phyloP scores from a whole-genome alignment of 345 rosid species.

The Brassica incana region DNA sequence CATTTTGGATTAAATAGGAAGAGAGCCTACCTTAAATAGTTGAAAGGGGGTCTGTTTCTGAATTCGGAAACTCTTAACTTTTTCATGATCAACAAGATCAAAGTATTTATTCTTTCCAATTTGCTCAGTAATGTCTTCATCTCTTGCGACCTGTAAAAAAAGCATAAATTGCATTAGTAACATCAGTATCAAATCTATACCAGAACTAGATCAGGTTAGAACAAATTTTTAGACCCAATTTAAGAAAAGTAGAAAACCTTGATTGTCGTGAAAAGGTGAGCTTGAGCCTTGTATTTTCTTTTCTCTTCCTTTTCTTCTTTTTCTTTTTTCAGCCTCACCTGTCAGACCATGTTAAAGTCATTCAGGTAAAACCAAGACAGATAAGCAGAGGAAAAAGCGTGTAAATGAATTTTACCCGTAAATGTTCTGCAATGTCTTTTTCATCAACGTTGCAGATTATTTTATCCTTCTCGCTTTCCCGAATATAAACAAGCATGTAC shows the following conservation, averaged over 20 bases:
- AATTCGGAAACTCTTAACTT: constrained; percentile 86
- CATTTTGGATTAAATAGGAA: background rate
- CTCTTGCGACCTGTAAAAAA: constrained; percentile 57
- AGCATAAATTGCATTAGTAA: constrained; percentile 29
- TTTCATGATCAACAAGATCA: constrained; percentile 98
- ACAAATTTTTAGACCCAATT: constrained; percentile 12
- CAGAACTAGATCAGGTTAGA: background rate
- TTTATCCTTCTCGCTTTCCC: constrained; percentile 92
- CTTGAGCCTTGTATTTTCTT: constrained; percentile 87
- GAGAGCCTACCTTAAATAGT: constrained; percentile 66
- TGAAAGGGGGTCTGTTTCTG: constrained; percentile 78
- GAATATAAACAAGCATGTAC: constrained; percentile 96
- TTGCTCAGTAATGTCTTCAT: constrained; percentile 82
- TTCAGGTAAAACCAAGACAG: constrained; percentile 20
- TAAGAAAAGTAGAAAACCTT: constrained; percentile 54
- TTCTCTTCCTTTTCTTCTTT: constrained; percentile 91
- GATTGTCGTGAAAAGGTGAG: constrained; percentile 90
- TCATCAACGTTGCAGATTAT: constrained; percentile 95
- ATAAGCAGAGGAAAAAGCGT: background rate
- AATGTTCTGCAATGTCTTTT: constrained; percentile 96
- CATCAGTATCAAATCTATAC: constrained; percentile 16
- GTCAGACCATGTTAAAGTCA: constrained; percentile 35
- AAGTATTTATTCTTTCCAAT: constrained; percentile 91
- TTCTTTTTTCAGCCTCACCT: constrained; percentile 94
- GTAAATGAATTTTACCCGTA: constrained; percentile 60